Base-by-base conservation (phyloP, 1,284 basidiomycete genomes). In the Leccinum subspadiceum region DNA sequence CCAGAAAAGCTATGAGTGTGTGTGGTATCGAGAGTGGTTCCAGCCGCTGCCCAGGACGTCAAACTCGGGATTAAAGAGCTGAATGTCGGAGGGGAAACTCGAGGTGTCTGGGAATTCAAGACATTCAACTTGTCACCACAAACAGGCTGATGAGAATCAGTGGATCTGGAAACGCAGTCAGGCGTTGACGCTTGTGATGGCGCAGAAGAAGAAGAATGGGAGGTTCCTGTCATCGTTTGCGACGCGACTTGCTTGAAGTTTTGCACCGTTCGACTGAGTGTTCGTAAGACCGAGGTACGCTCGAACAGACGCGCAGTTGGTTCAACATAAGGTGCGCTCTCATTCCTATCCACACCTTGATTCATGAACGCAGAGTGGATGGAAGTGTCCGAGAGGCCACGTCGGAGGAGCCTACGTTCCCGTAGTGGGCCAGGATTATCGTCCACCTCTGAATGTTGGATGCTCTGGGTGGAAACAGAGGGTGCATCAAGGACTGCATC, bases 311-410 rank as follows among this genome's bases (percentile, higher is more conserved):
- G 60, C 5, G 41, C 65, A 35, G 13, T 41, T 54, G 48, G 54
- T 31, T 58, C 64, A 22, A 24, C 46, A 35, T 55, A 53, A 48
- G 20, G 2, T 49, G 6, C 7, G 3, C 26, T 56, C 22, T 75
- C 78, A 20, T 55, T 55, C 17, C 29, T n/a, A 1, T 3, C 10
- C 15, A 46, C 60, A 9, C 73, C 79, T 53, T 88, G 86, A 54
- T 73, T 79, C 56, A 86, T 76, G 73, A 90, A 95, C 0, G 91
- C 91, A 1, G 92, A 90, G 62, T 87, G 90, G 62, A 97, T 94
- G 1, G 92, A 94, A 5, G 93, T 94, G 72, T 97, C 95, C 1
- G 90, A 93, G 44, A 96, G 75, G 1, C 93, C 93, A 56, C 94
- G 82, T 15, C 89, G 83, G 20, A 86, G 84, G 5, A 96, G 78